Evolutionary conservation across 345 rosid species (phyloP).

Genomic region (Rubroshorea leprosula): DNA sequence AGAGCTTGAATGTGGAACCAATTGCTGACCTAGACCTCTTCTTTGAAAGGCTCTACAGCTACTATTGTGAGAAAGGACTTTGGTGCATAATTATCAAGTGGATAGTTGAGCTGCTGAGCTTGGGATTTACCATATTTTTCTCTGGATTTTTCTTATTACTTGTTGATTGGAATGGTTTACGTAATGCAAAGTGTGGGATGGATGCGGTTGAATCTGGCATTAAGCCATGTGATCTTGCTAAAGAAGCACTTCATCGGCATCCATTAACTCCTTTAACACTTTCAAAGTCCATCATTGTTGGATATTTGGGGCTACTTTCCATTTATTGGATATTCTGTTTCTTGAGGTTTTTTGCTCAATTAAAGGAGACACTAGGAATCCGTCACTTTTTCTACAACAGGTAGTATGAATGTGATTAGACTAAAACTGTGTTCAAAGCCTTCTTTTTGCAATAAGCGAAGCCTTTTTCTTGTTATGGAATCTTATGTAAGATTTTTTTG

Average conservation of each 20-base stretch:
- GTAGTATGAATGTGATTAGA: slow-evolving; percentile 31
- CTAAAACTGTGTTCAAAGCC: not conserved
- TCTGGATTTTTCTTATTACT: slow-evolving; percentile 88
- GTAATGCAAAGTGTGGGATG: slow-evolving; percentile 98
- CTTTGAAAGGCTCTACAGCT: slow-evolving; percentile 84
- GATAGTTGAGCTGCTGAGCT: slow-evolving; percentile 87
- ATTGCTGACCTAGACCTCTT: slow-evolving; percentile 93
- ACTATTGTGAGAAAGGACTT: slow-evolving; percentile 93
- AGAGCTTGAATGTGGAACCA: slow-evolving; percentile 69
- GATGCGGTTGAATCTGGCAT: slow-evolving; percentile 96
- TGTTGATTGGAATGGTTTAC: slow-evolving; percentile 98
- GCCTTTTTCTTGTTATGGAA: not conserved
- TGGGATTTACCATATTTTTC: slow-evolving; percentile 88
- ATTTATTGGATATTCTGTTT: slow-evolving; percentile 87
- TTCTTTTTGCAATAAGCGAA: slow-evolving; percentile 6
- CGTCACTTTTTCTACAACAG: slow-evolving; percentile 81
- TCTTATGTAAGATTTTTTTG: slow-evolving; percentile 5
- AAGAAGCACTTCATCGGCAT: slow-evolving; percentile 84
- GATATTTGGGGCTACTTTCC: slow-evolving; percentile 81
- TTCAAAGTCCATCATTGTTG: slow-evolving; percentile 74
- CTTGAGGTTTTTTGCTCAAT: slow-evolving; percentile 80
- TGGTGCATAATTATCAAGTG: slow-evolving; percentile 94
- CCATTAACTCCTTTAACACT: slow-evolving; percentile 88
- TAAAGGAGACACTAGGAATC: slow-evolving; percentile 73
- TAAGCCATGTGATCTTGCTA: slow-evolving; percentile 92